These are phyloP conservation scores for Kandelia obovata DNA, from an alignment of 345 rosid genomes.

Conservation along the genomic window DNA sequence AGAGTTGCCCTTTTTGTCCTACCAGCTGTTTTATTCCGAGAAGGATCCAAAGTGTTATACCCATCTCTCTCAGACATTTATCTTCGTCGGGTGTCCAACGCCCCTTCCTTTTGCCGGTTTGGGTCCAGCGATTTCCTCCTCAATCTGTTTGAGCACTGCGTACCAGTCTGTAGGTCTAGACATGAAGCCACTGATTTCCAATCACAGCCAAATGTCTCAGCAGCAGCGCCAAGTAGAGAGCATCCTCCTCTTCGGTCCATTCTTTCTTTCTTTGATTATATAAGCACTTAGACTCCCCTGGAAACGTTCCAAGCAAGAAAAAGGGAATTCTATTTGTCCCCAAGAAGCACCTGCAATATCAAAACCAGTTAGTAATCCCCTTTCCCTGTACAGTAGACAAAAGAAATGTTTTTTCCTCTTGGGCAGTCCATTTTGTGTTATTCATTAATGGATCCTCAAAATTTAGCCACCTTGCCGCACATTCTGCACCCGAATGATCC, in stretches of 20 bases:
- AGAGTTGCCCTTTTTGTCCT: slow-evolving; percentile 56
- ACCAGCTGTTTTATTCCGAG: slow-evolving; percentile 54
- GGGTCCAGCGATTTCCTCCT: slow-evolving; percentile 73
- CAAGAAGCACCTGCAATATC: slow-evolving; percentile 58
- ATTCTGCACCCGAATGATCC: slow-evolving; percentile 77
- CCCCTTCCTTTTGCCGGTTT: slow-evolving; percentile 44
- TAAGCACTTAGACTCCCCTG: slow-evolving; percentile 73
- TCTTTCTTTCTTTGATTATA: slow-evolving; percentile 64
- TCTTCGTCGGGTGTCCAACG: slow-evolving; percentile 65
- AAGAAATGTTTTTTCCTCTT: slow-evolving; percentile 64
- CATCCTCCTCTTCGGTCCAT: slow-evolving; percentile 74
- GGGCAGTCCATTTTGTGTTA: slow-evolving; percentile 48
- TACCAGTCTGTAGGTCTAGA: slow-evolving; percentile 67
- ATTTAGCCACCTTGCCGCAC: slow-evolving; percentile 86
- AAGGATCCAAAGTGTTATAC: slow-evolving; percentile 74
- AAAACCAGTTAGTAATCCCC: slow-evolving; percentile 61
- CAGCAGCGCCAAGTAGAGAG: slow-evolving; percentile 68
- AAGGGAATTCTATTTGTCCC: slow-evolving; percentile 76
- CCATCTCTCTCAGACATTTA: slow-evolving; percentile 75
- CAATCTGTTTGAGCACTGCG: slow-evolving; percentile 77
- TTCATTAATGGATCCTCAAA: slow-evolving; percentile 78
- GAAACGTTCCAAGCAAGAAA: slow-evolving; percentile 74
- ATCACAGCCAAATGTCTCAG: slow-evolving; percentile 62
- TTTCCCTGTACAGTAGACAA: slow-evolving; percentile 49
- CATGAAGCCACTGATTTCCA: slow-evolving; percentile 83